Percentiles rank a stretch among this genome's conserved stretches.
phyloP scores from a whole-genome alignment of 1,284 basidiomycete species.

The Tremellales sp. region DNA sequence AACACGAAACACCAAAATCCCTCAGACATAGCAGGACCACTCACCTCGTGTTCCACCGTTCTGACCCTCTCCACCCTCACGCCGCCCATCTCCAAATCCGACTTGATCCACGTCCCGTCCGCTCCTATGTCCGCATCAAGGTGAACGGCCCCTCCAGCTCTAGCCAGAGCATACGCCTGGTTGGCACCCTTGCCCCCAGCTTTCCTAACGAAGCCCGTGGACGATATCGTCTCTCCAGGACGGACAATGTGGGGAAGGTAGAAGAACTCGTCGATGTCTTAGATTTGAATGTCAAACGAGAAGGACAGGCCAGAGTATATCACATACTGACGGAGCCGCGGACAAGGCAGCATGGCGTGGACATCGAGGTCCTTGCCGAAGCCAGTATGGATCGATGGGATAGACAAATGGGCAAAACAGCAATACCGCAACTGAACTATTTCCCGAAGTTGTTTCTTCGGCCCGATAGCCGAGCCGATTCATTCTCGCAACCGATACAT shows the following conservation, averaged over 20 bases:
- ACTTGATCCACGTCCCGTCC: slow-evolving; percentile 47
- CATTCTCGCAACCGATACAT: too few species aligned
- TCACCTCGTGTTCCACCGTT: slow-evolving; percentile 33
- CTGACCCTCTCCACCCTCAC: slow-evolving; percentile 37
- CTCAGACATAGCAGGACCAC: slow-evolving; percentile 3
- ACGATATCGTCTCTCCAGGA: slow-evolving; percentile 52
- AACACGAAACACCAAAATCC: neutral
- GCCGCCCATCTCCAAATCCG: slow-evolving; percentile 35
- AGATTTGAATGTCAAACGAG: neutral
- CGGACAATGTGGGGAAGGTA: slow-evolving; percentile 49
- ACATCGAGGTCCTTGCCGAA: too few species aligned
- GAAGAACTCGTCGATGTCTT: slow-evolving; percentile 51
- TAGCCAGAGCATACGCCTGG: slow-evolving; percentile 49
- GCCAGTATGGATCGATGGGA: too few species aligned
- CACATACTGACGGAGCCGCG: neutral
- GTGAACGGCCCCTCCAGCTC: slow-evolving; percentile 44
- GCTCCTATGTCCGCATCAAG: slow-evolving; percentile 46
- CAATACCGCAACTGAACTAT: too few species aligned
- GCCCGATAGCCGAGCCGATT: too few species aligned
- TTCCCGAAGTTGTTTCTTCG: too few species aligned
- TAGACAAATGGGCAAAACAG: too few species aligned
- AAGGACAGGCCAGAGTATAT: neutral
- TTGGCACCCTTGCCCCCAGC: slow-evolving; percentile 55
- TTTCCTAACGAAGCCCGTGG: slow-evolving; percentile 41
- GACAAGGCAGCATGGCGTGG: too few species aligned